A percentile compares a stretch with the other conserved stretches of the same genome.
phyloP scores from a whole-genome alignment of 768 basidiomycete species.

The Crucibulum laeve region DNA sequence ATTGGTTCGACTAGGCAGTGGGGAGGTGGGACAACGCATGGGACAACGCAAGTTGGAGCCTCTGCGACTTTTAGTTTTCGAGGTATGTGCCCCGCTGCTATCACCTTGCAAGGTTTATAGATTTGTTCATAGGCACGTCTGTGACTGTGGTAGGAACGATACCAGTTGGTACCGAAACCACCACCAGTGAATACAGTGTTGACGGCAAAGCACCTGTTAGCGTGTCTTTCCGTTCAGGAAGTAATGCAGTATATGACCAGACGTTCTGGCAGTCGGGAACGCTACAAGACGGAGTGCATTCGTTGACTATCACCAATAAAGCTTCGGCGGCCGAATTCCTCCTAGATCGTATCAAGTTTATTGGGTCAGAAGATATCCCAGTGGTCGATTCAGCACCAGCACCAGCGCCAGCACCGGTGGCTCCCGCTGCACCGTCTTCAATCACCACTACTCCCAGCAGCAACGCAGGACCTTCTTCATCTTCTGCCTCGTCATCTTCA shows the following conservation, averaged over 20 bases:
- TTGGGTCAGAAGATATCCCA: neutral
- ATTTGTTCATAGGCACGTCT: neutral
- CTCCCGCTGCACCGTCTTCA: neutral
- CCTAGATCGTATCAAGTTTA: slow-evolving; percentile 1
- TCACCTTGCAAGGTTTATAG: neutral
- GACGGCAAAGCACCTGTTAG: neutral
- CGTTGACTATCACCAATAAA: slow-evolving; percentile 1
- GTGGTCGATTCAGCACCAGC: no score
- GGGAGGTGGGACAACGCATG: neutral
- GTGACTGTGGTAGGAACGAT: slow-evolving; percentile 1
- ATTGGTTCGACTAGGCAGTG: slow-evolving; percentile 2
- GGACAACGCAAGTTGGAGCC: slow-evolving; percentile 1
- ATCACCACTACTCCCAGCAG: neutral
- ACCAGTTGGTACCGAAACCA: neutral
- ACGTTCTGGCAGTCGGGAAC: neutral
- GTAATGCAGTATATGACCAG: neutral
- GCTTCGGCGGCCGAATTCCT: slow-evolving; percentile 1
- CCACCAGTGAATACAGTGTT: neutral
- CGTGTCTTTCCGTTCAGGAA: neutral
- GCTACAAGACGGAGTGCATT: slow-evolving; percentile 1
- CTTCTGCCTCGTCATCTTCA: neutral
- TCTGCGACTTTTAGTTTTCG: slow-evolving; percentile 1
- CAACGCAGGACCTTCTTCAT: neutral
- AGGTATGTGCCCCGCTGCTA: neutral
- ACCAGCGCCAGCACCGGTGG: no score